Evolutionary conservation across 495 filamentous ascomycete genomes (phyloP).

Genomic region (Penicillium macrosclerotiorum): DNA sequence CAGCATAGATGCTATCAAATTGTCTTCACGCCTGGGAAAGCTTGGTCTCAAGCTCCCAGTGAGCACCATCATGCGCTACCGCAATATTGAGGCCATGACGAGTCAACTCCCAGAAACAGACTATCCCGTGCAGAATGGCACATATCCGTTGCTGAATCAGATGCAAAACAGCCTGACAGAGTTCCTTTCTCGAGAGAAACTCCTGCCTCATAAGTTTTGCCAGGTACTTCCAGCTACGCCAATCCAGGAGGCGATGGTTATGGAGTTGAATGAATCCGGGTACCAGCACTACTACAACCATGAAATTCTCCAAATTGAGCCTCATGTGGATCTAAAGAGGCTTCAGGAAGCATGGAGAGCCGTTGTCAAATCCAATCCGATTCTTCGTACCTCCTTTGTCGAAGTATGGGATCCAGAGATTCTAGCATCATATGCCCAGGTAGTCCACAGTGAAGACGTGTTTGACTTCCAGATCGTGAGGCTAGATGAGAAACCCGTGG

Average conservation of each 20-base stretch:
- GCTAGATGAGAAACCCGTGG: slow-evolving; percentile 14
- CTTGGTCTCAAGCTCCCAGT: slow-evolving; percentile 58
- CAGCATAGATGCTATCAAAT: slow-evolving; percentile 82
- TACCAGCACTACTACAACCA: slow-evolving; percentile 79
- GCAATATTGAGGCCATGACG: slow-evolving; percentile 58
- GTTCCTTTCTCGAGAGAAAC: slow-evolving; percentile 26
- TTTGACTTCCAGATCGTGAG: slow-evolving; percentile 21
- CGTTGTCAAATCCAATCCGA: slow-evolving; percentile 57
- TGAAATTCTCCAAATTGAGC: slow-evolving; percentile 60
- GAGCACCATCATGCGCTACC: slow-evolving; percentile 66
- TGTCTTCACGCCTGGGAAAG: slow-evolving; percentile 63
- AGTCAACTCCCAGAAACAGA: slow-evolving; percentile 14
- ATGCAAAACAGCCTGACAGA: slow-evolving; percentile 32
- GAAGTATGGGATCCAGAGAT: slow-evolving; percentile 57
- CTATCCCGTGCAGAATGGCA: slow-evolving; percentile 3
- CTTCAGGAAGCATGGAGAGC: slow-evolving; percentile 58
- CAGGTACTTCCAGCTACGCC: slow-evolving; percentile 68
- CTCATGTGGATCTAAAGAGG: slow-evolving; percentile 46
- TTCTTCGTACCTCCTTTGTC: slow-evolving; percentile 69
- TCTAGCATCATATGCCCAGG: slow-evolving; percentile 59
- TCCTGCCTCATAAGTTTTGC: slow-evolving; percentile 37
- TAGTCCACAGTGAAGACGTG: slow-evolving; percentile 43
- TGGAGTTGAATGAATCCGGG: slow-evolving; percentile 66
- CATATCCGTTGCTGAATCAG: slow-evolving; percentile 17
- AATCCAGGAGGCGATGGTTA: slow-evolving; percentile 81